Percentiles rank a stretch among this genome's conserved stretches.
Evolutionary conservation across 2,329 filamentous ascomycete species (phyloP).

Genomic region (Colletotrichum aenigma): DNA sequence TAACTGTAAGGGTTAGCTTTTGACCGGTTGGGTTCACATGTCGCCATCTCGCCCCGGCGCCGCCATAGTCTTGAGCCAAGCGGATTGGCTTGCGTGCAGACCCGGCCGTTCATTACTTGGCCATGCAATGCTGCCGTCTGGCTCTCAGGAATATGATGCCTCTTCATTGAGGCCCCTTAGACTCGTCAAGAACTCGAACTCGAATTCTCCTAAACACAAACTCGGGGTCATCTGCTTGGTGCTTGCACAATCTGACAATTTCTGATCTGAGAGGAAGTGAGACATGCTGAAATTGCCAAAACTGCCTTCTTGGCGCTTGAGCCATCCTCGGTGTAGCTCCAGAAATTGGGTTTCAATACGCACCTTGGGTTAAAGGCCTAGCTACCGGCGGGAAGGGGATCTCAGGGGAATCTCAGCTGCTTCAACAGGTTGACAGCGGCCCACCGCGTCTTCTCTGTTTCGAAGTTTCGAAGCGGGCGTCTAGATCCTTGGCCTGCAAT

Average conservation of each 20-base stretch:
- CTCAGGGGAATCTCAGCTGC: background rate
- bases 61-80: background rate
- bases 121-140: background rate
- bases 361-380: background rate
- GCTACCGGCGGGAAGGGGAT: background rate
- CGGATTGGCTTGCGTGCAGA: background rate
- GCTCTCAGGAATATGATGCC: background rate
- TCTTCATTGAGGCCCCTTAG: background rate
- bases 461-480: background rate
- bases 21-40: background rate
- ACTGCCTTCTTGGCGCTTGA: background rate
- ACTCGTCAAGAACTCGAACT: background rate
- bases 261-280: background rate
- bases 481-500: background rate
- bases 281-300: background rate
- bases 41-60: background rate
- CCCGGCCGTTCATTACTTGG: background rate
- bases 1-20: background rate
- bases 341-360: background rate
- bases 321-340: background rate
- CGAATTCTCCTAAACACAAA: background rate
- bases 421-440: conserved; percentile 8
- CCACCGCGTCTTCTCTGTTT: conserved; percentile 4
- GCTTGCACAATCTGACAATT: background rate
- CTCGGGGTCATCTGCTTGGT: background rate